Conservation (phyloP, 129 eudicot species). For the Smallanthus sonchifolius region DNA sequence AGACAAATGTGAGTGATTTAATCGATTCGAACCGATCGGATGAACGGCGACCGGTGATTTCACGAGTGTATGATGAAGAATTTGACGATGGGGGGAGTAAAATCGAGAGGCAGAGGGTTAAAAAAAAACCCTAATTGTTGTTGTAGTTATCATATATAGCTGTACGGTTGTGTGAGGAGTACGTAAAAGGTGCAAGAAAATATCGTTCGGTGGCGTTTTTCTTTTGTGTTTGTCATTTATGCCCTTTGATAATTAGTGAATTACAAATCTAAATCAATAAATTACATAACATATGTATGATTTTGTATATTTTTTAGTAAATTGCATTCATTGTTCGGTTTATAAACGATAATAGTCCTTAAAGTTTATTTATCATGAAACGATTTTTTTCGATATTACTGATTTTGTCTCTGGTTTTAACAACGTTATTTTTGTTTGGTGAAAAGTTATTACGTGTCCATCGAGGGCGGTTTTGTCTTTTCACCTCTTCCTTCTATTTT, state of each 20-base stretch:
- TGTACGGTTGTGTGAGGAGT: background rate
- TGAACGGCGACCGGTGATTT: background rate
- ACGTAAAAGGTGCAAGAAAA: constrained; percentile 3
- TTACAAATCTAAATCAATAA: background rate
- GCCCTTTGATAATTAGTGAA: background rate
- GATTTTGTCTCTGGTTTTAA: too few species aligned
- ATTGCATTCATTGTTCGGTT: too few species aligned
- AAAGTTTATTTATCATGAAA: too few species aligned
- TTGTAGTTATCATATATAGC: constrained; percentile 15
- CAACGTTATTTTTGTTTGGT: too few species aligned
- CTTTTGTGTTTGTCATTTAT: background rate
- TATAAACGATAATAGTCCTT: too few species aligned
- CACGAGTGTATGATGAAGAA: constrained; percentile 10
- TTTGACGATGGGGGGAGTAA: constrained; percentile 17
- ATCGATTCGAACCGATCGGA: constrained; percentile 7
- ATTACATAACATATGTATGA: too few species aligned
- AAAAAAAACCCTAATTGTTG: constrained; percentile 31
- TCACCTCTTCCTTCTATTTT: background rate
- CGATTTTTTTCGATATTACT: too few species aligned
- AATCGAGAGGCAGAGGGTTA: constrained; percentile 26
- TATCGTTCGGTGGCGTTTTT: background rate
- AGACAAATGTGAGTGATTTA: constrained; percentile 3
- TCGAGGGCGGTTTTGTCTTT: background rate
- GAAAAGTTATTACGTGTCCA: too few species aligned
- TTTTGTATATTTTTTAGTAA: too few species aligned